Base-by-base conservation (phyloP, 1,139 yeast genomes). In the Suhomyces anneliseae region DNA sequence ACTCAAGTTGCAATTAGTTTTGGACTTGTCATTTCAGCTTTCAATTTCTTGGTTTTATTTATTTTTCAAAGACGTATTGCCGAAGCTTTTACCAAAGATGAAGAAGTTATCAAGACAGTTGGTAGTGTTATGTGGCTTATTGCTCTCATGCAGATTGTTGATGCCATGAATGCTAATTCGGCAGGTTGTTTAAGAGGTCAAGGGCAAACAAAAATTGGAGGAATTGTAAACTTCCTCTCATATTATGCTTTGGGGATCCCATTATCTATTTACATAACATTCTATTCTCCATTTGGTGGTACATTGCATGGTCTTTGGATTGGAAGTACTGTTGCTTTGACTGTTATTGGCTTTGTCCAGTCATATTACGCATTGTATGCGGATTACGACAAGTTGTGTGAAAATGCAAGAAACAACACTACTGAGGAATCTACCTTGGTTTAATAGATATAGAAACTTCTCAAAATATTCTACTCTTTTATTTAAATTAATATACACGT, bases 121-220 rank as follows among this genome's bases (percentile, higher is more conserved):
- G 60, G 65, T n/a, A 54, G 56, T 4, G 72, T 79, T 10, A 72
- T 80, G 76, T 80, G 83, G 68, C 61, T 78, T 36, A 71, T 81
- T 48, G 83, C 85, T 1, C 57, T 76, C 31, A 78, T 79, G 76
- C 85, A 80, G 61, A 65, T 80, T 14, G 76, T 79, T 34, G 85
- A 81, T 61, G 80, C 83, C 1, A 65, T 78, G 67, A 81, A 80
- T 60, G 82, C 84, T 8, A 79, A 78, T 44, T 76, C 82, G 6
- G 85, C 85, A 3, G 85, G 85, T 4, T 78, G 83, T 52, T 68
- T 81, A 40, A 66, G 85, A 51, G 85, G 85, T 11, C 84, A 81
- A 58, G 85, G 85, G 14, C 76, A 77, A 56, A 81, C 83, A 19
- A 77, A 74, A 54, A 79, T 81, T 42, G 85, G 85, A 3, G 85